A percentile compares a stretch with the other conserved stretches of the same genome.
phyloP scores from a whole-genome alignment of 106 monocot species.

The Acorus calamus region DNA sequence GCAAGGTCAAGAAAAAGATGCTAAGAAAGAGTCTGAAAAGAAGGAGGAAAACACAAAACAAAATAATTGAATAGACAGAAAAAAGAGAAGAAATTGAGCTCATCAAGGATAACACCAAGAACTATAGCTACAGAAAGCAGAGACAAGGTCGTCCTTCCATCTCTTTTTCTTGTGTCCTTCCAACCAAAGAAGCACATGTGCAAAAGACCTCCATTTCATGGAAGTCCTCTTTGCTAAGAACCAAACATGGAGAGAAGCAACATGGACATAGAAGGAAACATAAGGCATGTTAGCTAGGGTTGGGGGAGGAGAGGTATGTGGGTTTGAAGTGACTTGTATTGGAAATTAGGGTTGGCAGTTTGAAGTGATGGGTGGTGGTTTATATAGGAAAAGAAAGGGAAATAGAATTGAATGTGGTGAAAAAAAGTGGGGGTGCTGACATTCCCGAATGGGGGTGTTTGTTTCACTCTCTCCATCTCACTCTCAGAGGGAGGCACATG shows the following conservation, averaged over 20 bases:
- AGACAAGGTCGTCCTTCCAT: background rate
- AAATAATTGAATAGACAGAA: background rate
- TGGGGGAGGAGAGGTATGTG: background rate
- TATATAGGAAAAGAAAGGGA: slow-evolving; percentile 11
- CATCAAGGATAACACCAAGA: slow-evolving; percentile 31
- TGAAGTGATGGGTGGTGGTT: background rate
- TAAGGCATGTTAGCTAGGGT: slow-evolving; percentile 4
- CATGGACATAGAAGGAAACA: background rate
- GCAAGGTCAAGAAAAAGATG: slow-evolving; percentile 56
- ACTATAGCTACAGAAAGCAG: background rate
- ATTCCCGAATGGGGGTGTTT: slow-evolving; percentile 6
- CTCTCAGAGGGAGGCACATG: too few relatives aligned
- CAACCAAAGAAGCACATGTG: background rate
- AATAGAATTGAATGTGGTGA: slow-evolving; percentile 6
- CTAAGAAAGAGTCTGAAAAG: too few relatives aligned
- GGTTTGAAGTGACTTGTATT: background rate
- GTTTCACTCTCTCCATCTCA: too few relatives aligned
- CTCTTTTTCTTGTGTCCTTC: slow-evolving; percentile 4
- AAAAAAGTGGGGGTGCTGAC: slow-evolving; percentile 5
- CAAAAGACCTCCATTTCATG: background rate
- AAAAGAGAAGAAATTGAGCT: slow-evolving; percentile 11
- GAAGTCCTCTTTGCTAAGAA: background rate
- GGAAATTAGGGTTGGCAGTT: background rate
- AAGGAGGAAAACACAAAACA: background rate
- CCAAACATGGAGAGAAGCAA: background rate